phyloP scores from a whole-genome alignment of 371 early-diverging fungal species.

The Rhizomucor pusillus region DNA sequence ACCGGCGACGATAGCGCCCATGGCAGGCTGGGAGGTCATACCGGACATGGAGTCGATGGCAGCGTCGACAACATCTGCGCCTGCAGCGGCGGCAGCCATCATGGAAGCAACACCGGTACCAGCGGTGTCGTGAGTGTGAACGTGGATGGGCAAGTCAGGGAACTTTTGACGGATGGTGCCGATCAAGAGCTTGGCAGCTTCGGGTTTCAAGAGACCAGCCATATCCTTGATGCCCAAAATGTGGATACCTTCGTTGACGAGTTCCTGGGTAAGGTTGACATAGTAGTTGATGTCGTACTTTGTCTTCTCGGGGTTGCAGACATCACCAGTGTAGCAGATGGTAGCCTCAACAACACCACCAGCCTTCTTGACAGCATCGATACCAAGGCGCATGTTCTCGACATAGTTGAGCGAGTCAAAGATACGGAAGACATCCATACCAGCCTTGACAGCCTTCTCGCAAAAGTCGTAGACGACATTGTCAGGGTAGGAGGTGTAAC shows the following conservation, averaged over 20 bases:
- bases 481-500: slow-evolving; percentile 96
- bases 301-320: slow-evolving; percentile 74
- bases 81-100: slow-evolving; percentile 89
- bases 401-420: slow-evolving; percentile 96
- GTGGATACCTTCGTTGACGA: slow-evolving; percentile 91
- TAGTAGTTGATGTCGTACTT: slow-evolving; percentile 91
- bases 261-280: slow-evolving; percentile 79
- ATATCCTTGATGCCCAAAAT: slow-evolving; percentile 96
- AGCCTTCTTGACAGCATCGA: slow-evolving; percentile 89
- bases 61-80: slow-evolving; percentile 91
- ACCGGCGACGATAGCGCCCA: slow-evolving; percentile 92
- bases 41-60: slow-evolving; percentile 95
- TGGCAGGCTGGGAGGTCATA: slow-evolving; percentile 92
- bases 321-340: slow-evolving; percentile 93
- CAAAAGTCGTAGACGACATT: slow-evolving; percentile 95
- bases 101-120: slow-evolving; percentile 95
- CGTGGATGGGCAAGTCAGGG: slow-evolving; percentile 91
- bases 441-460: slow-evolving; percentile 81
- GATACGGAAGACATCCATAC: slow-evolving; percentile 95
- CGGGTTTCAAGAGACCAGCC: slow-evolving; percentile 95
- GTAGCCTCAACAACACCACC: slow-evolving; percentile 94
- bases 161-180: slow-evolving; percentile 80
- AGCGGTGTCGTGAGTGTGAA: slow-evolving; percentile 96
- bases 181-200: slow-evolving; percentile 80
- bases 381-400: slow-evolving; percentile 92